phyloP scores from a whole-genome alignment of 441 rosid genomes.

The Geranium incanum region DNA sequence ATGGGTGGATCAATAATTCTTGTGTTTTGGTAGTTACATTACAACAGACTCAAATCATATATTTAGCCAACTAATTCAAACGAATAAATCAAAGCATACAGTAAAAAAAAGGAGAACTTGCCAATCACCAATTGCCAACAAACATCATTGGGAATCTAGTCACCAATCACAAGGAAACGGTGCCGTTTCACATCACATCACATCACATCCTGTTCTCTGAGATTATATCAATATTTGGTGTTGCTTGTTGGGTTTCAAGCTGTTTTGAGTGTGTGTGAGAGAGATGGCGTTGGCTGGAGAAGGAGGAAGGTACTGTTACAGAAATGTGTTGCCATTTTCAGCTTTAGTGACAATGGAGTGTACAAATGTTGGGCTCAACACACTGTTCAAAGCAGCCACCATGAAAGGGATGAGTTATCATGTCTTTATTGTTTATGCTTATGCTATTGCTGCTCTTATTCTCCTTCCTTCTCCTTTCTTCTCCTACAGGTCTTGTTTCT shows the following conservation, averaged over 20 bases:
- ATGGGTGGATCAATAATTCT: too few relatives aligned
- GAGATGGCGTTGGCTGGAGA: not conserved
- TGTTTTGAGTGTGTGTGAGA: not conserved
- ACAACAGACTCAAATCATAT: not conserved
- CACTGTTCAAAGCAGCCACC: constrained; percentile 16
- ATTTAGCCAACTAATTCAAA: too few relatives aligned
- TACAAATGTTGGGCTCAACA: constrained; percentile 8
- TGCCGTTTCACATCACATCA: not conserved
- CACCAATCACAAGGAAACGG: not conserved
- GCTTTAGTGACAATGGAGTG: constrained; percentile 5
- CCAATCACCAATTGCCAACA: too few relatives aligned
- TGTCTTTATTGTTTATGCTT: constrained; percentile 13
- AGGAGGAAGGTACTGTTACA: not conserved
- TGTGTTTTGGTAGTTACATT: not conserved
- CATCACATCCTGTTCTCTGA: not conserved
- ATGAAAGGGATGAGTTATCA: constrained; percentile 12
- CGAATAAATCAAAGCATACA: too few relatives aligned
- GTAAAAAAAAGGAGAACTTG: too few relatives aligned
- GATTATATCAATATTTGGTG: not conserved
- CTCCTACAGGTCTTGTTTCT: constrained; percentile 9
- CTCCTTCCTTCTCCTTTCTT: constrained; percentile 20
- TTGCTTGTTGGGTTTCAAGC: not conserved
- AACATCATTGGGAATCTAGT: too few relatives aligned
- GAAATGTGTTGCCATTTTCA: not conserved
- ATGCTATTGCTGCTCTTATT: constrained; percentile 16